Evolutionary conservation across 306 rosid genomes (phyloP).

Genomic region (Corylus avellana): DNA sequence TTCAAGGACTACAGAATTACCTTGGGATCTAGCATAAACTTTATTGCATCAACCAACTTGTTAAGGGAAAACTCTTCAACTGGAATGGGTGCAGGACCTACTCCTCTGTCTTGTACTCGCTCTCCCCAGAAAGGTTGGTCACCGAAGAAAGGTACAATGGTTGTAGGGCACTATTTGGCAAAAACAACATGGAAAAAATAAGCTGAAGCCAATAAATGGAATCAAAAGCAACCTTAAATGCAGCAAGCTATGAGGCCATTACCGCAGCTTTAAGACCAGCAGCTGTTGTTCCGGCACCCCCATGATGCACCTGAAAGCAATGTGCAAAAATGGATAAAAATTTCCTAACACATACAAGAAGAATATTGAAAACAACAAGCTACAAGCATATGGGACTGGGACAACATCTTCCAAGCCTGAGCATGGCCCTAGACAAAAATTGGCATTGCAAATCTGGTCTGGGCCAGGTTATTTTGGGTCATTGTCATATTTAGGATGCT

Average conservation of each 20-base stretch:
- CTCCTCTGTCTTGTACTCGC: slow-evolving; percentile 87
- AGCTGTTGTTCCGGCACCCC: slow-evolving; percentile 99
- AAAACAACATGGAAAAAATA: slow-evolving; percentile 13
- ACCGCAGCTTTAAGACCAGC: slow-evolving; percentile 99
- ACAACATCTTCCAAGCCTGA: slow-evolving; percentile 17
- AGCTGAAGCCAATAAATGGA: slow-evolving; percentile 4
- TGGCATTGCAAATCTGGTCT: neutral
- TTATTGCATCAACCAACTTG: slow-evolving; percentile 75
- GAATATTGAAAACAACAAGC: neutral
- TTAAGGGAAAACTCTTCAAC: slow-evolving; percentile 89
- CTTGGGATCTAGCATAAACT: slow-evolving; percentile 83
- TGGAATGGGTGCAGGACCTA: slow-evolving; percentile 92
- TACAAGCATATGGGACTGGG: neutral
- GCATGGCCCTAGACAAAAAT: neutral
- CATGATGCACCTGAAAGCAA: slow-evolving; percentile 86
- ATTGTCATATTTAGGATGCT: slow-evolving; percentile 17
- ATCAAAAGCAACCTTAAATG: slow-evolving; percentile 17
- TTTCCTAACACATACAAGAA: neutral
- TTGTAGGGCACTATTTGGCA: slow-evolving; percentile 77
- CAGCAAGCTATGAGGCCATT: slow-evolving; percentile 31
- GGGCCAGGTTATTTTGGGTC: neutral
- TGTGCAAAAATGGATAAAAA: slow-evolving; percentile 9
- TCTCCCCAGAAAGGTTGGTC: slow-evolving; percentile 99
- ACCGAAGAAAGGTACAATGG: slow-evolving; percentile 92
- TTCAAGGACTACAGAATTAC: slow-evolving; percentile 41